Percentiles rank a stretch among this genome's conserved stretches.
Conservation (phyloP, 2,329 filamentous ascomycete species). For the Atkinsonella hypoxylon region DNA sequence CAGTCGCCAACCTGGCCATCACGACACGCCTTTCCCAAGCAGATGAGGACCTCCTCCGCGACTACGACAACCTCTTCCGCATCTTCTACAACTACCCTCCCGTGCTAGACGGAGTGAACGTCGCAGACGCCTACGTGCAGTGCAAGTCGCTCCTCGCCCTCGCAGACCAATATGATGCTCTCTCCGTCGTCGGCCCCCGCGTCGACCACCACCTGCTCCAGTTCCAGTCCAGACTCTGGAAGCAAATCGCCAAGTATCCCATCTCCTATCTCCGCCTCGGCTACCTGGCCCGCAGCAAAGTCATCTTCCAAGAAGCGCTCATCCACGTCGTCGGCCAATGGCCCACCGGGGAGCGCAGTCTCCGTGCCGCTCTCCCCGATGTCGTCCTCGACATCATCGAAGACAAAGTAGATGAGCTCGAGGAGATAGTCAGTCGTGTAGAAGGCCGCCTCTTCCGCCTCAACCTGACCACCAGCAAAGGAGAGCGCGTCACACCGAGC, state of each 20-base stretch:
- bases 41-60: conserved; percentile 67
- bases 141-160: conserved; percentile 81
- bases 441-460: conserved; percentile 76
- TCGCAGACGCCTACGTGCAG: conserved; percentile 84
- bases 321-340: conserved; percentile 93
- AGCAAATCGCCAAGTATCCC: conserved; percentile 93
- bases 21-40: conserved; percentile 37
- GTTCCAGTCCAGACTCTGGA: conserved; percentile 84
- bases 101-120: conserved; percentile 70
- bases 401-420: conserved; percentile 87
- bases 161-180: conserved; percentile 90
- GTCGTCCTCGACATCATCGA: conserved; percentile 80
- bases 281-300: conserved; percentile 70
- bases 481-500: conserved; percentile 68
- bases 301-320: conserved; percentile 77
- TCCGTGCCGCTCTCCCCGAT: conserved; percentile 62
- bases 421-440: conserved; percentile 67
- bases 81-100: conserved; percentile 93
- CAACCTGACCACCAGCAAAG: conserved; percentile 63
- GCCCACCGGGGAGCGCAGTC: conserved; percentile 67
- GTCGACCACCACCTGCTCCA: conserved; percentile 90
- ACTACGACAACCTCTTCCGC: conserved; percentile 92
- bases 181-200: conserved; percentile 74
- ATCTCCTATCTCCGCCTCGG: conserved; percentile 84
- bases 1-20: conserved; percentile 65